Base-by-base conservation (phyloP, 495 filamentous ascomycete genomes). In the Sphaerosporella brunnea region DNA sequence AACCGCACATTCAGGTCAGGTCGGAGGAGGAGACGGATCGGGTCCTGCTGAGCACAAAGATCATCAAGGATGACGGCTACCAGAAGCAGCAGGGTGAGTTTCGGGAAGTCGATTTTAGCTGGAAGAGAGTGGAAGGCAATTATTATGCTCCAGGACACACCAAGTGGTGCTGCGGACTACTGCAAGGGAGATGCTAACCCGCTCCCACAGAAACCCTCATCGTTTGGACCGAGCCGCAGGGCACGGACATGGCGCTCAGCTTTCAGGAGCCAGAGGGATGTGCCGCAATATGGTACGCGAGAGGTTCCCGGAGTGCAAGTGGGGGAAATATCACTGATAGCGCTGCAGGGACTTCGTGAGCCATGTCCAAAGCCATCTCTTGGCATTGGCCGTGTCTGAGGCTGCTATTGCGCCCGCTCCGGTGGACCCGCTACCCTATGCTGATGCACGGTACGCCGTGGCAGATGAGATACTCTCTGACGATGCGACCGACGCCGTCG, bases 261-360 rank as follows among this genome's bases (percentile, higher is more conserved):
- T 97, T 97, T 63, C 90, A 97, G 65, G 92, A 96, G 64, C 80
- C 90, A 2, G 90, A 96, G 49, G 90, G 92, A 13, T 97, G 90
- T 63, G 77, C 79, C 9, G 69, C 78, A 19, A 94, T 96, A 63
- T 97, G 90, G 90, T 92, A n/a, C n/a, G n/a, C n/a, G n/a, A 16
- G n/a, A 16, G 37, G 43, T 53, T 58, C 36, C 53, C 48, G 15
- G 36, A 26, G 13, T 49, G 36, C 13, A 10, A 15, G 1, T 40
- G 2, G 3, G 13, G 2, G 26, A 26, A 43, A 8, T 8, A 25
- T 24, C 7, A n/a, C 40, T 43, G 24, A 43, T 26, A 26, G 18
- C 13, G 24, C 4, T 30, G 36, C 58, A 93, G 87, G 86, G 85
- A 92, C 53, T 95, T 95, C 56, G 82, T 97, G 48, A 82, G 77